Percentiles rank a stretch among this genome's conserved stretches.
Conservation (phyloP, 2,329 filamentous ascomycete genomes). For the Neofusicoccum kwambonambiense region DNA sequence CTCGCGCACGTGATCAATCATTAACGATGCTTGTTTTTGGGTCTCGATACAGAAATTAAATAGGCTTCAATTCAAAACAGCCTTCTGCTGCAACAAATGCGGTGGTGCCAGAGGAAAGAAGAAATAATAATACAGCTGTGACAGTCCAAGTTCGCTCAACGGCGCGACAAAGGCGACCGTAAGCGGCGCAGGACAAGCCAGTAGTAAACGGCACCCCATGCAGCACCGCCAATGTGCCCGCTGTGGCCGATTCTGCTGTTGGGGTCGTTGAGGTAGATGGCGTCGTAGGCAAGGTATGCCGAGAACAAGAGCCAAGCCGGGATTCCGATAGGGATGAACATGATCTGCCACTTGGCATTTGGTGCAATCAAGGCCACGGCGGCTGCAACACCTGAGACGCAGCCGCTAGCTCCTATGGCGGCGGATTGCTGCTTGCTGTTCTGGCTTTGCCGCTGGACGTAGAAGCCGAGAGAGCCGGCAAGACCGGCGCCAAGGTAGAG, state of each 20-base stretch:
- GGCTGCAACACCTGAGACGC: conserved; percentile 41
- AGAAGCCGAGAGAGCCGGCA: conserved; percentile 21
- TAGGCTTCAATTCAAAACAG: neutral
- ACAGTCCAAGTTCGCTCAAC: neutral
- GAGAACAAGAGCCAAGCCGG: conserved; percentile 40
- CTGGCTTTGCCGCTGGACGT: neutral
- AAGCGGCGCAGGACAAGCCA: conserved; percentile 21
- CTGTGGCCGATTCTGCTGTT: conserved; percentile 37
- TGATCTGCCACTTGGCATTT: conserved; percentile 18
- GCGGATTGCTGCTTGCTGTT: neutral
- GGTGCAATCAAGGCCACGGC: conserved; percentile 42
- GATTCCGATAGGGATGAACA: conserved; percentile 37
- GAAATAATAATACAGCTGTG: neutral
- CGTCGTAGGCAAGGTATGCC: conserved; percentile 40
- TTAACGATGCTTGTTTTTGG: neutral
- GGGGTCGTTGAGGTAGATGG: conserved; percentile 35
- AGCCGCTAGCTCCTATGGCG: conserved; percentile 41
- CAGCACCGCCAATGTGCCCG: conserved; percentile 46
- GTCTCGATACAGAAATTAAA: neutral
- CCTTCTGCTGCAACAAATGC: neutral
- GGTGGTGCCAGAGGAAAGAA: neutral
- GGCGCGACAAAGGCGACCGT: neutral
- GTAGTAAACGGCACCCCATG: conserved; percentile 39
- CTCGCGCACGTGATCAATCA: no score
- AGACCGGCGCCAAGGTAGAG: conserved; percentile 34